phyloP scores from a whole-genome alignment of 179 eudicot genomes.

The Spergularia azorica region DNA sequence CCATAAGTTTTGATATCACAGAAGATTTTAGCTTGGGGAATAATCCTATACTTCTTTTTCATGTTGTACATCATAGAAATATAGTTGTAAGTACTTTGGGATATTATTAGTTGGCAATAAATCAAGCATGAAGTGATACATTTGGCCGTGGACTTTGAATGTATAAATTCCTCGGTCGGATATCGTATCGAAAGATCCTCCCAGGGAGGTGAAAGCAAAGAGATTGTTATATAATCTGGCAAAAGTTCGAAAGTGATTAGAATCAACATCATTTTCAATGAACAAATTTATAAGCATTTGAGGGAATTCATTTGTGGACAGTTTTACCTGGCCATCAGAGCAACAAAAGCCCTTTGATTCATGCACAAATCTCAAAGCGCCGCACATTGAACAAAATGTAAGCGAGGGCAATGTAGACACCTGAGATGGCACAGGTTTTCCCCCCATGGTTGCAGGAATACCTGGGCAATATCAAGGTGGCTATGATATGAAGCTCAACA shows the following conservation, averaged over 20 bases:
- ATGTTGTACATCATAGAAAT: slow-evolving; percentile 13
- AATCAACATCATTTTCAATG: no score
- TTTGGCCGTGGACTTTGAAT: not conserved
- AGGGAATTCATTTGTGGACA: not conserved
- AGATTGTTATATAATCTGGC: no score
- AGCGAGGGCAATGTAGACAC: no score
- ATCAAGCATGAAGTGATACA: no score
- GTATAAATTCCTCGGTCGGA: not conserved
- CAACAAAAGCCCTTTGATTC: not conserved
- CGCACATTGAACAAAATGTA: no score
- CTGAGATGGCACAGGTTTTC: not conserved
- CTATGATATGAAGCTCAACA: no score
- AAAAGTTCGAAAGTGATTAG: no score
- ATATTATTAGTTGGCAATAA: no score
- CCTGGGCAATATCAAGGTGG: no score
- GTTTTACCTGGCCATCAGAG: not conserved
- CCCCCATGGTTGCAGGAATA: no score
- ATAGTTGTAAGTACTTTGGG: not conserved
- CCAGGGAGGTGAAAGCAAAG: not conserved
- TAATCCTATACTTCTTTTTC: not conserved
- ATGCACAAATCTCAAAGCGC: not conserved
- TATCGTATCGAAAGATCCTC: not conserved
- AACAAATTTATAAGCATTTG: not conserved
- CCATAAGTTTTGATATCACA: not conserved
- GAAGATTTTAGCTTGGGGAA: not conserved